Base-by-base conservation (phyloP, 208 protist genomes). In the Blechomonas ayalai region DNA sequence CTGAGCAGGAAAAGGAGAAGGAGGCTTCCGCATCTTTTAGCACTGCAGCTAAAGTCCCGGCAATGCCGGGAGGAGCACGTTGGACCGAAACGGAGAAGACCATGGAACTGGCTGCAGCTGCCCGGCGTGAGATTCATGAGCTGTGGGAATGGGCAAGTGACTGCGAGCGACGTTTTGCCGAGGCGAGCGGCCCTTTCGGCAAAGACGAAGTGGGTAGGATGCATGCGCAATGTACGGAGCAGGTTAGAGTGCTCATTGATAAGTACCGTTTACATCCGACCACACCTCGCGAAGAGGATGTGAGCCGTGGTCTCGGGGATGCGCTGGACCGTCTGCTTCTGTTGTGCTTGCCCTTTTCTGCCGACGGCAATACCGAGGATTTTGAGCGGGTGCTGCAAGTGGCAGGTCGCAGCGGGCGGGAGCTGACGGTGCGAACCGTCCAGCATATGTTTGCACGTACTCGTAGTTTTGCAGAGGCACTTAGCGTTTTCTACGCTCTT, bases 371-470 rank as follows among this genome's bases (percentile, higher is more conserved):
- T n/a, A 74, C 82, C 2, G 65, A 58, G 20, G 46, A 59, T 23
- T 52, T 95, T 9, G 76, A 90, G 58, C 37, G 37, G 23, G 55
- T 89, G 38, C 71, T 92, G 41, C 48, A 73, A 16, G 47, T 74
- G 27, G 65, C 75, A 9, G 74, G 55, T 3, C 69, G 78, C 0
- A 73, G 76, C 25, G 78, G 78, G 19, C 70, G 79, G 5, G 58
- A 80, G 53, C 53, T 92, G n/a, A 74, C 68, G 7, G 65, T 90
- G 35, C 79, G 78, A 8, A 89, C 82, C 9, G 73, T 95, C 42
- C 87, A 95, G 60, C 82, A 95, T 48, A 50, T 92, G 15, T 95
- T 95, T 49, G 67, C 87, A 2, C 76, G 87, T 25, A 73, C 80
- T 1, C 51, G 54, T 31, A 78, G 52, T 32, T 95, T 82, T 50